Base-by-base conservation (phyloP, 495 filamentous ascomycete species). In the Platismatia glauca region DNA sequence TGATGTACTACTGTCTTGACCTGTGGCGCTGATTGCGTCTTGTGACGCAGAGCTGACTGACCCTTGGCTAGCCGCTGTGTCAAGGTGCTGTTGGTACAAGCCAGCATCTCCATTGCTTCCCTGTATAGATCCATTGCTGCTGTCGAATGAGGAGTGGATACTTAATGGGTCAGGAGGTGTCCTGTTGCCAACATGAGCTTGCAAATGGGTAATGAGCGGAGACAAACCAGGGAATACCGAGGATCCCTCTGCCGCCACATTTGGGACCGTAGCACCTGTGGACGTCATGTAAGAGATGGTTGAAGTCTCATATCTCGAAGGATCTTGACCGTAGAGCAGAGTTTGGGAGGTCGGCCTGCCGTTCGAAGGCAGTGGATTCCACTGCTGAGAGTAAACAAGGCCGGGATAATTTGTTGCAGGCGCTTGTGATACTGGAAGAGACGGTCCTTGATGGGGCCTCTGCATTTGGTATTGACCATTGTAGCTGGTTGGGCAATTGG, bases 81-180 rank as follows among this genome's bases (percentile, higher is more conserved):
- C 48, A 24, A 53, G 38, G 37, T 63, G 61, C 7, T 58, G 61
- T 27, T 57, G 55, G 33, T 56, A 48, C 34, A 57, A 48, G 34
- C 33, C 43, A 33, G 48, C 11, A 7, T 38, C 55, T 41, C 22
- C 41, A 20, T 58, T 33, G 34, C 44, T 35, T 0, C 46, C 61
- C 43, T 48, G 38, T 3, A 55, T 35, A 18, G 53, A 50, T 57
- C 61, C 55, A n/a, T 52, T 63, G 29, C 39, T 58, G 34, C 44
- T 48, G 41, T 63, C 55, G 31, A 63, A 44, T 8, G 61, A 63
- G 18, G 52, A 31, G 1, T 46, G 60, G 13, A 62, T 15, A 48
- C 24, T 43, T 37, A 70, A 71, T 56, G 75, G 74, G 37, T 67
- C 75, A 18, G 77, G 78, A 20, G 79, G 68, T 16, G 67, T 78